Conservation (phyloP, 2,329 filamentous ascomycete species). For the Botrytis medusae region DNA sequence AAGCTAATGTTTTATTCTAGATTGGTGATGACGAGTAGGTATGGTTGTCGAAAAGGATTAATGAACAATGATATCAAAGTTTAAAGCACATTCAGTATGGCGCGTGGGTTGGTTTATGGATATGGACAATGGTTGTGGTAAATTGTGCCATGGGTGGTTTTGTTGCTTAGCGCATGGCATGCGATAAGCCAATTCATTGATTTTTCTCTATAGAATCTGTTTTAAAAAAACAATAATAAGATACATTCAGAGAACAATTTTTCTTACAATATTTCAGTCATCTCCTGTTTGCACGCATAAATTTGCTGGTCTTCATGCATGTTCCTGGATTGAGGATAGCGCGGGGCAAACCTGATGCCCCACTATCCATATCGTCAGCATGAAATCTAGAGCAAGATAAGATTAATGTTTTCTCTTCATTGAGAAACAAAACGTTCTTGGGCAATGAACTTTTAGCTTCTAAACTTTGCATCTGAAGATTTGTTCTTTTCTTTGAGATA, state of each 20-base stretch:
- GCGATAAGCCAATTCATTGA: conserved; percentile 9
- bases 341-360: conserved; percentile 17
- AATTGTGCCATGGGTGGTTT: conserved; percentile 18
- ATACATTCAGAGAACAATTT: not conserved
- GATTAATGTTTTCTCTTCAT: conserved; percentile 1
- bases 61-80: conserved; percentile 34
- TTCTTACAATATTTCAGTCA: not conserved
- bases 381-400: conserved; percentile 6
- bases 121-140: conserved; percentile 27
- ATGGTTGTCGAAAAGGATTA: conserved; percentile 27
- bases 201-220: conserved; percentile 3
- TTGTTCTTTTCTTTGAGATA: not conserved
- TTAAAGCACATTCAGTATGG: conserved; percentile 36
- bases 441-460: not conserved
- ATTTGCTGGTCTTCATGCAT: conserved; percentile 6
- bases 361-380: conserved; percentile 8
- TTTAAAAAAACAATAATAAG: conserved; percentile 10
- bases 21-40: conserved; percentile 67
- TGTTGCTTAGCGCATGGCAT: conserved; percentile 6
- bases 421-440: not conserved
- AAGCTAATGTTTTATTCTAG: conserved; percentile 45
- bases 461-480: not conserved
- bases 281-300: not conserved
- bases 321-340: conserved; percentile 10
- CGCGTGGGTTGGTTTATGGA: conserved; percentile 40